Evolutionary conservation across 2,329 filamentous ascomycete species (phyloP), one percentile per base, ranked within the genome.

Genomic region (Ascochyta clinopodiicola): DNA sequence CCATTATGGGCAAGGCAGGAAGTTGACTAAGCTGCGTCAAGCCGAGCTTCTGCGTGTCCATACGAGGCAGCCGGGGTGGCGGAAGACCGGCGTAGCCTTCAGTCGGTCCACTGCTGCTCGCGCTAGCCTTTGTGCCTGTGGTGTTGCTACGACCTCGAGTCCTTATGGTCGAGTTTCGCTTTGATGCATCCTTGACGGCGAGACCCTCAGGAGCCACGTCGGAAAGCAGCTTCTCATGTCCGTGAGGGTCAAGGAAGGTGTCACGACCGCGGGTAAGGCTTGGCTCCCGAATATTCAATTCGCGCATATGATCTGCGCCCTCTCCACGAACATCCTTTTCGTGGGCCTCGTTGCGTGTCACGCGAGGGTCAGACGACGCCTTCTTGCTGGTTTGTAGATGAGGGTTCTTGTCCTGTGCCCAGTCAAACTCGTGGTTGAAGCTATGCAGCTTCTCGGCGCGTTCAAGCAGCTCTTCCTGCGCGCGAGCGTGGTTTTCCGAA

Each of bases 321-420:
- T 88, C 85, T 0, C 94, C 93, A 48, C 88, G 87, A 21, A 96
- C 87, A 68, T 97, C 93, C 51, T 87, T 83, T 53, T 85, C 82
- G 69, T 93, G 89, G 29, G 83, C 81, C 5, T 80, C 66, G 64
- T 89, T 89, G 15, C 80, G 78, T 15, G 81, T 84, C n/a, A 89
- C 81, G 44, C 84, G 81, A 9, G 81, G 72, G 64, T 89, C 86
- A 21, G 80, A 75, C 25, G 80, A 86, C 51, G 80, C 75, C 61
- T 83, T 85, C 66, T 82, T 83, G 63, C 76, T 80, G 36, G 78
- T 75, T 62, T 82, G 80, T 40, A 86, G 75, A 61, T 86, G 83
- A 21, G 83, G 83, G 58, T 84, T 87, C 55, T 81, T 79, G 44
- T 79, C 79, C 64, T 84, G 82, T 50, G 85, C 82, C 76, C 86